Base-by-base conservation (phyloP, 345 rosid genomes). In the Theobroma cacao region DNA sequence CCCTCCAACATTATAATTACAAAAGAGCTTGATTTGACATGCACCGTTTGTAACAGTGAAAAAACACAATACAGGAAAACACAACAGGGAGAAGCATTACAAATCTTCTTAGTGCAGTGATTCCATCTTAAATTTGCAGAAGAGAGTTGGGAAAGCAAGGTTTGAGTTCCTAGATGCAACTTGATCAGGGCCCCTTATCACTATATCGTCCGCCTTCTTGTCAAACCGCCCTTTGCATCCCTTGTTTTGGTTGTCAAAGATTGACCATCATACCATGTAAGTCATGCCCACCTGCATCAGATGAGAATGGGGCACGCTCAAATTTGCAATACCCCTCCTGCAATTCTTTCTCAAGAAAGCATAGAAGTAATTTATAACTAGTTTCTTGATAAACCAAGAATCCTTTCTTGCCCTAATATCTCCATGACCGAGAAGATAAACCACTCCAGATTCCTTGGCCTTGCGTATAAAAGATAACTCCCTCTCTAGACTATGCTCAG, bases 231-330 rank as follows among this genome's bases (percentile, higher is more conserved):
- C 77, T 31, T 28, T 47, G 26, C 41, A 28, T 59, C 48, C 76
- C 72, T 64, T 63, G 50, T 62, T 53, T 60, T 31, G 41, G 59
- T 24, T 30, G 58, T 74, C n/a, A n/a, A 41, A 74, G 76, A 59
- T 58, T 30, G 58, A 75, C 40, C 65, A 60, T 92, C 88, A 97
- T 75, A 97, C 99, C 99, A 94, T 97, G 87, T 97, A 97, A 45
- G 99, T 96, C 99, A 96, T 96, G 50, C 98, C 97, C 8, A 96
- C 99, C 87, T 97, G 98, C 94, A 97, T 94, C 58, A 97, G 90
- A 81, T 97, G 86, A 0, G 98, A 85, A 85, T 97, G 99, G 53
- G 98, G 99, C 53, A 94, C 98, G 2, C 96, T 97, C 86, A 93
- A 79, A 83, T 97, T 94, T 10, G 99, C 98, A 0, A 85, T 89